These are phyloP conservation scores for Aspergillus alliaceus DNA, from an alignment of 2,329 filamentous ascomycete species.

Conservation along the genomic window DNA sequence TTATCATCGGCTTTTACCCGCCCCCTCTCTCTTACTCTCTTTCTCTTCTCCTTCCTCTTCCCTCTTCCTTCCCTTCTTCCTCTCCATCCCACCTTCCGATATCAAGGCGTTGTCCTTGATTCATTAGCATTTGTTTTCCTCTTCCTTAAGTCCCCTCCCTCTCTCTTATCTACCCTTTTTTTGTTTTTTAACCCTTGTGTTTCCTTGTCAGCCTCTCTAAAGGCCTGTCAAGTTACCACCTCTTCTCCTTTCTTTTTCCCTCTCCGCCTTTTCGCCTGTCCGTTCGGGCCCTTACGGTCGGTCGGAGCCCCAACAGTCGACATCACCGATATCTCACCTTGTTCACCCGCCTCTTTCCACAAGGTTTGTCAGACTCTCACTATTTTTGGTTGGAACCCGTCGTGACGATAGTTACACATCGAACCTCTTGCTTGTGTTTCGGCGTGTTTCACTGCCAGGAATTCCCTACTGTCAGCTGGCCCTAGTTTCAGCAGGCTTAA, in stretches of 20 bases:
- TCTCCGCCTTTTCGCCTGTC: slow-evolving; percentile 23
- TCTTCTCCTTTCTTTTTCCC: slow-evolving; percentile 16
- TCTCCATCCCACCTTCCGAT: slow-evolving; percentile 14
- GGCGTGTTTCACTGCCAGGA: neutral
- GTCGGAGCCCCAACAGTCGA: slow-evolving; percentile 18
- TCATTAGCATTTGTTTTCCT: slow-evolving; percentile 11
- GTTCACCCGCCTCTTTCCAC: slow-evolving; percentile 8
- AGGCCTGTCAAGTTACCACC: slow-evolving; percentile 14
- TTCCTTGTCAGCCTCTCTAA: slow-evolving; percentile 7
- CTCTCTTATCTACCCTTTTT: slow-evolving; percentile 1
- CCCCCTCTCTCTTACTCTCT: slow-evolving; percentile 22
- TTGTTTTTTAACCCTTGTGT: neutral
- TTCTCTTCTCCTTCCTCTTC: slow-evolving; percentile 11
- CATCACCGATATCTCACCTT: slow-evolving; percentile 24
- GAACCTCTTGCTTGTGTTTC: slow-evolving; percentile 1
- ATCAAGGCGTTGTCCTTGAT: slow-evolving; percentile 23
- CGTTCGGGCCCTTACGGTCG: slow-evolving; percentile 19
- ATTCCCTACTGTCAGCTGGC: slow-evolving; percentile 4
- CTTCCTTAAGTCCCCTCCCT: slow-evolving; percentile 1
- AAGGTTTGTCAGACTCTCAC: slow-evolving; percentile 13
- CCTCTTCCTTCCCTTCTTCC: slow-evolving; percentile 15
- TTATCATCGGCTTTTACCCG: slow-evolving; percentile 18
- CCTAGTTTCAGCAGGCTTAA: slow-evolving; percentile 8
- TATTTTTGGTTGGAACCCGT: neutral
- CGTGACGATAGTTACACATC: slow-evolving; percentile 1